Evolutionary conservation across 306 rosid species (phyloP).

Genomic region (Vigna angularis): DNA sequence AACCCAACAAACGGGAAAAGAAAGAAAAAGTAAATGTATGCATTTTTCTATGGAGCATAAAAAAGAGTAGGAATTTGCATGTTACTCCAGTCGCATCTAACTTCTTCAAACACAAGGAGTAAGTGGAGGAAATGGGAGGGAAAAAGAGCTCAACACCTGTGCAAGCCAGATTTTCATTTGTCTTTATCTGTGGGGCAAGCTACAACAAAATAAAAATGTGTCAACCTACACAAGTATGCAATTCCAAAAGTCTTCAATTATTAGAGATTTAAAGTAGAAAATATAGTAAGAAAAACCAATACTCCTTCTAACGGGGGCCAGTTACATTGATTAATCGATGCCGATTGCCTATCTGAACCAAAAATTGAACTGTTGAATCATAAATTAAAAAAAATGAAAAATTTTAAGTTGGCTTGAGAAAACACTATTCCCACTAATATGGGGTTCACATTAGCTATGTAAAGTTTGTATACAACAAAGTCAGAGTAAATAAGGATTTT

Average conservation of each 20-base stretch:
- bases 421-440: constrained; percentile 6
- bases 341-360: constrained; percentile 27
- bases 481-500: constrained; percentile 4
- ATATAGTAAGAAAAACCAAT: constrained; percentile 34
- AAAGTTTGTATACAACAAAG: constrained; percentile 6
- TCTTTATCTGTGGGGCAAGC: constrained; percentile 44
- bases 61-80: constrained; percentile 13
- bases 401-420: constrained; percentile 3
- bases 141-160: constrained; percentile 32
- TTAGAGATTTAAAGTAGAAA: constrained; percentile 21
- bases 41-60: neutral
- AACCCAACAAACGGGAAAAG: neutral
- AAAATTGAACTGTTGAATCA: constrained; percentile 9
- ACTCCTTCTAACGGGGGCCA: constrained; percentile 32
- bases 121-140: neutral
- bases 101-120: constrained; percentile 8
- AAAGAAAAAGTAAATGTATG: constrained; percentile 3
- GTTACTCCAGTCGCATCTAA: neutral
- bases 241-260: constrained; percentile 38
- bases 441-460: neutral
- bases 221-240: constrained; percentile 38
- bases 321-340: constrained; percentile 26
- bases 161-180: constrained; percentile 40
- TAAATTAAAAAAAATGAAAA: constrained; percentile 7
- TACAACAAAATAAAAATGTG: constrained; percentile 37